phyloP scores from a whole-genome alignment of 2,329 filamentous ascomycete species.

The Phaeosphaeriaceae sp. region DNA sequence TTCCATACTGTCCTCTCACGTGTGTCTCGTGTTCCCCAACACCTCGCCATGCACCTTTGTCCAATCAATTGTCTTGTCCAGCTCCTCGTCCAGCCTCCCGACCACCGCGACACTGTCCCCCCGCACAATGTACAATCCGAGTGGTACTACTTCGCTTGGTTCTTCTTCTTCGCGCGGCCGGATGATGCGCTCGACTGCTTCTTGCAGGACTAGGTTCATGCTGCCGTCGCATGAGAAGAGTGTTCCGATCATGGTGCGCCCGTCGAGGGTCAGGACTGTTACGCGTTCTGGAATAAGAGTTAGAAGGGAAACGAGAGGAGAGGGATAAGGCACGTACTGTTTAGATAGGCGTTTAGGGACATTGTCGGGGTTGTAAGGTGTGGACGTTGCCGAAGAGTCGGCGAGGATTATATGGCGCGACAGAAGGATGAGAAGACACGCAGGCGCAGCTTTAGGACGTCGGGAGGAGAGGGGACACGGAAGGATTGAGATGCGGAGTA shows the following conservation, averaged over 20 bases:
- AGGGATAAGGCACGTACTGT: conserved; percentile 40
- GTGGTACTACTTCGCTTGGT: conserved; percentile 77
- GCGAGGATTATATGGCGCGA: background rate
- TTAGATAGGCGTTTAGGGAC: conserved; percentile 53
- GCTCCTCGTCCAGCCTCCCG: conserved; percentile 85
- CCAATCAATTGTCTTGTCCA: conserved; percentile 94
- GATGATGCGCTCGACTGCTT: conserved; percentile 89
- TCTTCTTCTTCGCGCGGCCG: conserved; percentile 83
- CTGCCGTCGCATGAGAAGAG: conserved; percentile 87
- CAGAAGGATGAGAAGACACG: background rate
- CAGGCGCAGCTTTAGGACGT: background rate
- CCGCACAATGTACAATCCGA: conserved; percentile 89
- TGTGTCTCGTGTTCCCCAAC: conserved; percentile 84
- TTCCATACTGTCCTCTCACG: conserved; percentile 19
- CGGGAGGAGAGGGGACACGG: no score
- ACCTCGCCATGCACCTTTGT: conserved; percentile 82
- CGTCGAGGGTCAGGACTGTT: conserved; percentile 89
- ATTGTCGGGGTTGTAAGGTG: conserved; percentile 37
- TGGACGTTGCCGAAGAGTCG: no score
- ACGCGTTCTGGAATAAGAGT: conserved; percentile 74
- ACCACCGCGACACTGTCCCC: conserved; percentile 94
- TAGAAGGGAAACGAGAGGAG: conserved; percentile 5
- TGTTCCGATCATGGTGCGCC: conserved; percentile 77
- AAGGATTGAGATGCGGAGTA: no score
- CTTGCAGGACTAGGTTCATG: conserved; percentile 87